phyloP scores from a whole-genome alignment of 1,284 basidiomycete genomes.

The Albatrellus sp. region DNA sequence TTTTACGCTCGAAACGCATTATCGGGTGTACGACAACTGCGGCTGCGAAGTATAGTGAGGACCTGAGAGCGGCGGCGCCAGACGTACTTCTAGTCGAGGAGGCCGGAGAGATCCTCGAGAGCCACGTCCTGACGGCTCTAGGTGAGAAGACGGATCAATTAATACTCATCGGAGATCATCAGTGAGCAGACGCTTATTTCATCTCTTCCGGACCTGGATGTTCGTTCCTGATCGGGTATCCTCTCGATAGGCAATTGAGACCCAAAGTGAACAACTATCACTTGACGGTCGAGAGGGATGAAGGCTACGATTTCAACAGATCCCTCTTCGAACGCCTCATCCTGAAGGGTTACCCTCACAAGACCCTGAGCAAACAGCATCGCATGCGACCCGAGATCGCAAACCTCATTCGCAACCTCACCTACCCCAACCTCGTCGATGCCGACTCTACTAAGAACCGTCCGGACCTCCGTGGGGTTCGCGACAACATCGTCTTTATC shows the following conservation, averaged over 20 bases:
- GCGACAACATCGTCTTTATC: constrained; percentile 47
- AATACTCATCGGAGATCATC: constrained; percentile 58
- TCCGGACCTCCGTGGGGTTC: constrained; percentile 37
- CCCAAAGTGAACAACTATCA: constrained; percentile 55
- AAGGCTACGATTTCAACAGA: constrained; percentile 49
- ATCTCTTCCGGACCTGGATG: neutral
- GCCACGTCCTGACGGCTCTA: constrained; percentile 50
- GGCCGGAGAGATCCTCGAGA: constrained; percentile 59
- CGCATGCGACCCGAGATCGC: constrained; percentile 65
- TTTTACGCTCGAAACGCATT: constrained; percentile 38
- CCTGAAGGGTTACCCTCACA: constrained; percentile 46
- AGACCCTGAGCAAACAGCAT: constrained; percentile 43
- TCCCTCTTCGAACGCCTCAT: constrained; percentile 59
- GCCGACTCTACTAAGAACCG: constrained; percentile 34
- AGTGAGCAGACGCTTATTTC: constrained; percentile 26
- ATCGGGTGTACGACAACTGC: constrained; percentile 58
- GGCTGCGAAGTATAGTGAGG: constrained; percentile 43
- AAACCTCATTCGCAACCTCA: constrained; percentile 39
- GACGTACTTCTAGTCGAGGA: constrained; percentile 53
- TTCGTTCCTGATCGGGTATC: neutral
- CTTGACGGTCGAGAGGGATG: constrained; percentile 52
- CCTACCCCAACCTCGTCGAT: constrained; percentile 51
- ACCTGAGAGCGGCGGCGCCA: constrained; percentile 31
- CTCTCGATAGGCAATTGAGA: constrained; percentile 41
- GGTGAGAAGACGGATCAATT: constrained; percentile 33